Percentiles rank a stretch among this genome's conserved stretches.
These are phyloP conservation scores for Saccharum hybrid DNA, from an alignment of 202 grass and related monocot species.

Conservation along the genomic window DNA sequence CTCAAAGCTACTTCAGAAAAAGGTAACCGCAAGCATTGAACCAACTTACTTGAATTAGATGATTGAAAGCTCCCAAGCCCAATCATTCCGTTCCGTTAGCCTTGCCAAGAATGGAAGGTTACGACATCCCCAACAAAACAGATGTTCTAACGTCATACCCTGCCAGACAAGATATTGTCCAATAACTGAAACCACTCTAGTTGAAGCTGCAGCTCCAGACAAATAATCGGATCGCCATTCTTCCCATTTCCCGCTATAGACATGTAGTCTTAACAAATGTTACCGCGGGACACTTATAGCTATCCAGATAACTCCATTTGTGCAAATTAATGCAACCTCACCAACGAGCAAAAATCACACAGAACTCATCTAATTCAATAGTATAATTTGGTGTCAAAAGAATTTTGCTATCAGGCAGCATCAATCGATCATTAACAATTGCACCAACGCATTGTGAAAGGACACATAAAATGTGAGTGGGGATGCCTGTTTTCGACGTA, in stretches of 20 bases:
- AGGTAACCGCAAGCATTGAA: not conserved
- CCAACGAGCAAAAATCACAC: constrained; percentile 2
- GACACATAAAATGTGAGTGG: not conserved
- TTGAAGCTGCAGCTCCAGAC: constrained; percentile 9
- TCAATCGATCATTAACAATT: not conserved
- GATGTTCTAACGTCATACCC: constrained; percentile 1
- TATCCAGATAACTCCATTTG: constrained; percentile 1
- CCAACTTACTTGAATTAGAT: constrained; percentile 31
- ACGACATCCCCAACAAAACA: constrained; percentile 25
- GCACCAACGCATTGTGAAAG: not conserved
- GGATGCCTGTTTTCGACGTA: constrained; percentile 2
- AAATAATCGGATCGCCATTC: not conserved
- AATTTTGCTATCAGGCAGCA: not conserved
- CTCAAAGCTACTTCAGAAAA: constrained; percentile 13
- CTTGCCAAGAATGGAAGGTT: constrained; percentile 16
- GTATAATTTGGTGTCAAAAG: not conserved
- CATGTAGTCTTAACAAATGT: not conserved
- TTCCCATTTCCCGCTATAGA: constrained; percentile 37
- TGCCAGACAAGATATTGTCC: not conserved
- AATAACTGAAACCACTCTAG: constrained; percentile 7
- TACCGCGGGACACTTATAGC: not conserved
- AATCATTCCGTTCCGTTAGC: constrained; percentile 42
- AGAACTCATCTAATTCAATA: not conserved
- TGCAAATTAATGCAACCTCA: constrained; percentile 4
- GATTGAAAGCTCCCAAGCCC: constrained; percentile 1